Evolutionary conservation across 208 protist genomes (phyloP), one percentile per base, ranked within the genome.

Genomic region (Kentomonas sorsogonicus): DNA sequence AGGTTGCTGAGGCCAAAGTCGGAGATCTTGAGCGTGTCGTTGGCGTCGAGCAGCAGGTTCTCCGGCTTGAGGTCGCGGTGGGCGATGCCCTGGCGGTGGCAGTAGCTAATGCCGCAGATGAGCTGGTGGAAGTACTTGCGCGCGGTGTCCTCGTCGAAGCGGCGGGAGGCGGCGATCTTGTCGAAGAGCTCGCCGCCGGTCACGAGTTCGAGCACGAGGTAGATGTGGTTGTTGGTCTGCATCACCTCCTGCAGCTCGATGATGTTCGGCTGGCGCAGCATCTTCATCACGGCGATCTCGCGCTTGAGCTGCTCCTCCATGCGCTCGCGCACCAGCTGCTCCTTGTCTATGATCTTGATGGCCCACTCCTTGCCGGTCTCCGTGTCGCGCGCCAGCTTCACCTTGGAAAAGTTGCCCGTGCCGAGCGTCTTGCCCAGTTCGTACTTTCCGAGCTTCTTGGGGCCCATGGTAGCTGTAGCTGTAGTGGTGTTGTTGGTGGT

Each of bases 111-210:
- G 0, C 82, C 90, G 25, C 65, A 76, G 46, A 97, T 91, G 43
- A 97, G 83, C 64, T 97, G 93, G 65, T 92, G 86, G 66, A 96
- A 93, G 77, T 94, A 96, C 43, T 79, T 72, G 50, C 87, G 83
- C 34, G 86, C 83, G 25, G 74, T 89, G 22, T 65, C 53, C 53
- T 92, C 83, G 54, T 90, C 83, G 60, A 96, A 90, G 36, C 84
- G 83, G 45, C 88, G 52, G 6, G 72, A 88, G 51, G 91, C 77
- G 13, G 89, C 82, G 66, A 99, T 97, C 48, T 99, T 90, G 63
- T 98, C 98, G 69, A 98, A 98, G n/a, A 98, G 97, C 58, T 99
- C 80, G 52, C 98, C 98, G 51, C 97, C 92, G 20, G 97, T 84
- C n/a, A 98, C 80, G 46, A 96, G 96, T 73, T 99, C 97, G 80